Percentiles rank a stretch among this genome's conserved stretches.
Evolutionary conservation across 495 filamentous ascomycete genomes (phyloP).

Genomic region (Hypoxylon crocopeplum): DNA sequence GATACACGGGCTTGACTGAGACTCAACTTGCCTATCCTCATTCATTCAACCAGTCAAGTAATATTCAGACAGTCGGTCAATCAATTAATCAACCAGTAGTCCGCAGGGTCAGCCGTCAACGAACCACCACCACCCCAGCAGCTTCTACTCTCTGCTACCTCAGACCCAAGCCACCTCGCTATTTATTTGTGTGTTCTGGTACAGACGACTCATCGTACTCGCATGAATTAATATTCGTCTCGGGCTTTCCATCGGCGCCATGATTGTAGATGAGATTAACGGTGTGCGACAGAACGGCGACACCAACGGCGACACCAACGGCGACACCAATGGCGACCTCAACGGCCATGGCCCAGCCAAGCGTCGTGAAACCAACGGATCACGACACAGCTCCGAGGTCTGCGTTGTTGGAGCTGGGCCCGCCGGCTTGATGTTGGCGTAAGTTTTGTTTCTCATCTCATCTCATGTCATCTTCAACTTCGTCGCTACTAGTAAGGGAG

Average conservation of each 20-base stretch:
- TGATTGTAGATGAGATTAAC: conserved; percentile 34
- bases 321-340: conserved; percentile 30
- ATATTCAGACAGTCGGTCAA: conserved; percentile 13
- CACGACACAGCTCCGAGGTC: conserved; percentile 56
- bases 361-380: conserved; percentile 38
- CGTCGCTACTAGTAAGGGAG: no score
- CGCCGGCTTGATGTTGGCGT: conserved; percentile 74
- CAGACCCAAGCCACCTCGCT: conserved; percentile 22
- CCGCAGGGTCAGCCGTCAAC: conserved; percentile 22
- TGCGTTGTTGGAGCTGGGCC: conserved; percentile 75
- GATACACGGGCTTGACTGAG: conserved; percentile 7
- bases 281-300: conserved; percentile 36
- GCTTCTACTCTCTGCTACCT: conserved; percentile 23
- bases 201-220: conserved; percentile 7
- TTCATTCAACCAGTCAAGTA: background rate
- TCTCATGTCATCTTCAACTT: no score
- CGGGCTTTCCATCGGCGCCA: conserved; percentile 22
- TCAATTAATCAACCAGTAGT: conserved; percentile 12
- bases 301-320: conserved; percentile 19
- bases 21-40: conserved; percentile 3
- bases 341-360: conserved; percentile 34
- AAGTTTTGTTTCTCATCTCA: conserved; percentile 29
- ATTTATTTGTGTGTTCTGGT: conserved; percentile 15
- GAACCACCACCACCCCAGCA: conserved; percentile 4
- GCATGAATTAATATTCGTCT: conserved; percentile 20